A percentile compares a stretch with the other conserved stretches of the same genome.
These are phyloP conservation scores for Verticillium zaregamsianum DNA, from an alignment of 2,329 filamentous ascomycete species.

Conservation along the genomic window DNA sequence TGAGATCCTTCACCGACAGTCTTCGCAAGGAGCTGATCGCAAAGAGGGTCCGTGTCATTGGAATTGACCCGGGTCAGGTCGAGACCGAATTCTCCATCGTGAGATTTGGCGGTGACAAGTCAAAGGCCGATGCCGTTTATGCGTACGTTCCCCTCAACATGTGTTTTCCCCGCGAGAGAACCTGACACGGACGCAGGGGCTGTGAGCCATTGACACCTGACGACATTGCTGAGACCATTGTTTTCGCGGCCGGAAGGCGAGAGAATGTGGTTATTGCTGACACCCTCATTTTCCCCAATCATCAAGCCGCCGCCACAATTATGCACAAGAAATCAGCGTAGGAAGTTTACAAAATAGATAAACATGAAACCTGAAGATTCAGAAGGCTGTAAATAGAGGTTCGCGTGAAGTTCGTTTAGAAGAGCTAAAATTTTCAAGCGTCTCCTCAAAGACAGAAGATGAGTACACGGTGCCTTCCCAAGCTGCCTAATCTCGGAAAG, in stretches of 20 bases:
- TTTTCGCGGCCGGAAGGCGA: slow-evolving; percentile 76
- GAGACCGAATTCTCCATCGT: slow-evolving; percentile 95
- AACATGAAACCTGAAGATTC: background rate
- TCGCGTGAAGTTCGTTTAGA: no score
- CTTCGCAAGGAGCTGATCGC: slow-evolving; percentile 79
- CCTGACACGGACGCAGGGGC: slow-evolving; percentile 41
- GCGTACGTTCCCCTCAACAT: slow-evolving; percentile 47
- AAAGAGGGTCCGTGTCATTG: slow-evolving; percentile 77
- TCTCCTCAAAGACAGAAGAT: no score
- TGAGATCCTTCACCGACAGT: slow-evolving; percentile 78
- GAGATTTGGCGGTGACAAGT: slow-evolving; percentile 81
- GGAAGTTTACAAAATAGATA: background rate
- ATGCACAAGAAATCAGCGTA: slow-evolving; percentile 1
- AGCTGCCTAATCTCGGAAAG: no score
- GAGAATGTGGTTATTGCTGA: slow-evolving; percentile 92
- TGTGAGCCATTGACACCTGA: slow-evolving; percentile 81
- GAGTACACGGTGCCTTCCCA: no score
- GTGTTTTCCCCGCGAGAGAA: slow-evolving; percentile 28
- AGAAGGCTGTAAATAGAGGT: background rate
- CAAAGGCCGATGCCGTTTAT: slow-evolving; percentile 87
- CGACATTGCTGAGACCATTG: slow-evolving; percentile 85
- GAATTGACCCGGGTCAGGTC: slow-evolving; percentile 87
- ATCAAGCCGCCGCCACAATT: slow-evolving; percentile 59
- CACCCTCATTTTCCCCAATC: slow-evolving; percentile 80
- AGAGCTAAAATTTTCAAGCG: no score